Evolutionary conservation across 495 filamentous ascomycete species (phyloP).

Genomic region (Hypoxylon fragiforme): DNA sequence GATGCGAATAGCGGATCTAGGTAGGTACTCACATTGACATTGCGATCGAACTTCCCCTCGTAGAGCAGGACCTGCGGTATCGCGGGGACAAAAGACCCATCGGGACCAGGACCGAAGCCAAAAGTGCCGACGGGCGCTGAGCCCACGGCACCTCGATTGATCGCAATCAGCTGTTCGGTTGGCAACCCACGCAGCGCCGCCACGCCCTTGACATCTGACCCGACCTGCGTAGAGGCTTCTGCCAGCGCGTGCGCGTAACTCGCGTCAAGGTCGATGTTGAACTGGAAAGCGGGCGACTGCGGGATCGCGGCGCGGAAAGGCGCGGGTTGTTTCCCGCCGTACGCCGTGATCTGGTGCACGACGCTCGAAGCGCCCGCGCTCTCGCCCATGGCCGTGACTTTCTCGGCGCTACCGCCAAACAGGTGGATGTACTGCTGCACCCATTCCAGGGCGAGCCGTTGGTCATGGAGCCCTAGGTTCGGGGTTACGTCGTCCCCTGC

Average conservation of each 20-base stretch:
- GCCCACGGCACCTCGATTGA: constrained; percentile 56
- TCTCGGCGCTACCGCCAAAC: constrained; percentile 63
- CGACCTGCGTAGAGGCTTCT: constrained; percentile 4
- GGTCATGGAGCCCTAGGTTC: constrained; percentile 67
- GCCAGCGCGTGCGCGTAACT: constrained; percentile 23
- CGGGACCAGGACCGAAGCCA: constrained; percentile 61
- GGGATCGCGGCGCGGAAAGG: constrained; percentile 36
- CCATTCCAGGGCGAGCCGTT: constrained; percentile 67
- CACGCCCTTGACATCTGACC: constrained; percentile 43
- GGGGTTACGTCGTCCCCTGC: constrained; percentile 54
- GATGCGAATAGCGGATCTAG: no score
- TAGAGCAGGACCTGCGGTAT: constrained; percentile 60
- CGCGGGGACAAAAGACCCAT: constrained; percentile 60
- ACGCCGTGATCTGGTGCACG: constrained; percentile 66
- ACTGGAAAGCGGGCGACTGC: constrained; percentile 37
- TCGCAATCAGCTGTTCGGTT: constrained; percentile 47
- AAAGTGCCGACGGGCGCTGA: constrained; percentile 52
- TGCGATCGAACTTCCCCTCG: constrained; percentile 57
- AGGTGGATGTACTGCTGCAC: constrained; percentile 63
- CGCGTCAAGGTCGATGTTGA: constrained; percentile 15
- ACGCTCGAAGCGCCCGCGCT: constrained; percentile 58
- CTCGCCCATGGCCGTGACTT: constrained; percentile 67
- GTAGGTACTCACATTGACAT: constrained; percentile 60
- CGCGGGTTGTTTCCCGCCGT: constrained; percentile 40
- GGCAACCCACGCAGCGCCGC: constrained; percentile 55